Evolutionary conservation across 1,284 basidiomycete genomes (phyloP).

Genomic region (Cutaneotrichosporon cavernicola): DNA sequence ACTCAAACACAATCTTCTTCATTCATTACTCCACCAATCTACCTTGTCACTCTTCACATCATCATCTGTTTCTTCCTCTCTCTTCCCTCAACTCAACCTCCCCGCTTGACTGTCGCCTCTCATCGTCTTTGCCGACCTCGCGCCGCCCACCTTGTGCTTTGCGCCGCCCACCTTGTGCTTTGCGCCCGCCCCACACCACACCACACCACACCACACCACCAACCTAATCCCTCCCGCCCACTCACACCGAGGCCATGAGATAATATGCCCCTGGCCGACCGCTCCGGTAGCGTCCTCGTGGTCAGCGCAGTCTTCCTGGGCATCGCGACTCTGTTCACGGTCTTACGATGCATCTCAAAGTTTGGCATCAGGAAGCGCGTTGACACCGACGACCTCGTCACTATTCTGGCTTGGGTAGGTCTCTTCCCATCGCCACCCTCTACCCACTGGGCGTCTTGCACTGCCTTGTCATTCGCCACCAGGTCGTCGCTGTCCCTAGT

Average conservation of each 20-base stretch:
- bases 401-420: slow-evolving; percentile 49
- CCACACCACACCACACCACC: background rate
- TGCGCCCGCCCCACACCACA: background rate
- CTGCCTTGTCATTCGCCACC: background rate
- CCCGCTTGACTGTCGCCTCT: background rate
- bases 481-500: background rate
- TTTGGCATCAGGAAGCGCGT: slow-evolving; percentile 41
- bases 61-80: background rate
- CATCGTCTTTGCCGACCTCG: background rate
- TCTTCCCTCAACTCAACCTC: background rate
- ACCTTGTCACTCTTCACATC: background rate
- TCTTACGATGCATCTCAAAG: slow-evolving; percentile 45
- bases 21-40: background rate
- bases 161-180: background rate
- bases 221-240: background rate
- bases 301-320: slow-evolving; percentile 40
- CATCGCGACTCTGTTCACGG: slow-evolving; percentile 44
- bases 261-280: slow-evolving; percentile 21
- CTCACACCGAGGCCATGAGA: slow-evolving; percentile 4
- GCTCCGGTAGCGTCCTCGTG: slow-evolving; percentile 39
- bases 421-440: background rate
- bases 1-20: too few species aligned
- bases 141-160: background rate
- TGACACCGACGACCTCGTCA: slow-evolving; percentile 45
- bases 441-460: background rate